These are phyloP conservation scores for Lasiodiplodia sp. DNA, from an alignment of 2,329 filamentous ascomycete genomes.

Conservation along the genomic window DNA sequence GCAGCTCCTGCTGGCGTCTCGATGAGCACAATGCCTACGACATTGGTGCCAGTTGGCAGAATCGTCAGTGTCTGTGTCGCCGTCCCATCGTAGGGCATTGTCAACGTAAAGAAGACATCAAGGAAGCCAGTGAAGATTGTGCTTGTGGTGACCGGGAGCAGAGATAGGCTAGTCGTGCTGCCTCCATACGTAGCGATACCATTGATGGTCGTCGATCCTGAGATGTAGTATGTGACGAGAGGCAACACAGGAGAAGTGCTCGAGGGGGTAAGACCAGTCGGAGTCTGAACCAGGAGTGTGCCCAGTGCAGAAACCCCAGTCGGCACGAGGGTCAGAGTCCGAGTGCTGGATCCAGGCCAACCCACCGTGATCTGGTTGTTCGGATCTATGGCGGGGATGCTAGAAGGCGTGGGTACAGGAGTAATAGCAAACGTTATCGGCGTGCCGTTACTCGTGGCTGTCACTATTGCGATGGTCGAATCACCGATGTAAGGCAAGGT, in stretches of 20 bases:
- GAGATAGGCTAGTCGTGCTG: not conserved
- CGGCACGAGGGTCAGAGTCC: constrained; percentile 5
- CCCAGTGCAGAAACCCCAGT: not conserved
- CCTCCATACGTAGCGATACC: not conserved
- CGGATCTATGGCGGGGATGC: not conserved
- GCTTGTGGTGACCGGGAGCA: not conserved
- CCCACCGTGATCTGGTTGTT: not conserved
- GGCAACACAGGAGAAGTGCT: not conserved
- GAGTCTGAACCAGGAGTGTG: constrained; percentile 7
- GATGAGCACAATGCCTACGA: not conserved
- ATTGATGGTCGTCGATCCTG: not conserved
- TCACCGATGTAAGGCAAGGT: constrained; percentile 9
- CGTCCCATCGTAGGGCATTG: not conserved
- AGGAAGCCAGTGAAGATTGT: not conserved
- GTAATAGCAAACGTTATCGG: not conserved
- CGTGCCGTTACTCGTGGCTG: not conserved
- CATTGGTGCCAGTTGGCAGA: not conserved
- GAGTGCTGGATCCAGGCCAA: not conserved
- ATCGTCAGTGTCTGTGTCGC: not conserved
- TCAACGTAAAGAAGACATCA: not conserved
- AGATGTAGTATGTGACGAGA: not conserved
- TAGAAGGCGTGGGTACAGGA: not conserved
- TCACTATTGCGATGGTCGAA: not conserved
- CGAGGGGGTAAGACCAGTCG: not conserved
- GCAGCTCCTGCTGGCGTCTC: not conserved